Evolutionary conservation across 164 flowering plant species (phyloP).

Genomic region (Platanus orientalis): DNA sequence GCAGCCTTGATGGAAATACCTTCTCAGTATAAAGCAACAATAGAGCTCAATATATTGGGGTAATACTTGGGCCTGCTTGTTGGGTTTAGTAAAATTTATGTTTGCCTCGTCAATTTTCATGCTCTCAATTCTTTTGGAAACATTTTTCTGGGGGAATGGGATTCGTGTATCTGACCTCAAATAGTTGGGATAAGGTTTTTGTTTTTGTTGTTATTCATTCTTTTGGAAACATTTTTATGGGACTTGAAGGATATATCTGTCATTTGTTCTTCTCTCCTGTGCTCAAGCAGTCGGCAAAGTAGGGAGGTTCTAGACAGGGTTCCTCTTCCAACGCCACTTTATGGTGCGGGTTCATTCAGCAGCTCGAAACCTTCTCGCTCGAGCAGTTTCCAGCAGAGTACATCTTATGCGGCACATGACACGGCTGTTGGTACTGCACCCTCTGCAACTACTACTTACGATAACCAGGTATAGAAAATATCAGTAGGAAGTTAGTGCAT

Average conservation of each 20-base stretch:
- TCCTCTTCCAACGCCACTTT: conserved; percentile 75
- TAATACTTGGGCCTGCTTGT: conserved; percentile 14
- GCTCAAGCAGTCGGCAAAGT: conserved; percentile 36
- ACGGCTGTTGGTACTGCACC: conserved; percentile 40
- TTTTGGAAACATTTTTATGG: background rate
- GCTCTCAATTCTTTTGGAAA: background rate
- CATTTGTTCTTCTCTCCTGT: background rate
- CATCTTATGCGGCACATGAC: conserved; percentile 22
- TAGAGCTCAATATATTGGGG: conserved; percentile 62
- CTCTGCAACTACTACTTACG: conserved; percentile 46
- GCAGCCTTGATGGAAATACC: conserved; percentile 83
- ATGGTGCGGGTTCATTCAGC: conserved; percentile 26
- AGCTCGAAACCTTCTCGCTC: conserved; percentile 39
- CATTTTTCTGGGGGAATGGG: background rate
- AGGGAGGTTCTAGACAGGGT: conserved; percentile 49
- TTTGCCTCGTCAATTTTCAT: background rate
- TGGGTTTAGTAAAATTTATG: background rate
- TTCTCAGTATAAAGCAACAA: conserved; percentile 70
- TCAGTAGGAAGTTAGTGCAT: background rate
- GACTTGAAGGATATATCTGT: background rate
- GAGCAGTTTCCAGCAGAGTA: conserved; percentile 39
- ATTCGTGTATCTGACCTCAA: no score
- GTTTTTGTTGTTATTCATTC: no score
- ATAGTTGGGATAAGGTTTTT: no score
- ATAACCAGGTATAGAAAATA: conserved; percentile 44